Evolutionary conservation across 2,329 filamentous ascomycete genomes (phyloP), one percentile per base, ranked within the genome.

Genomic region (Apiospora malaysiana): DNA sequence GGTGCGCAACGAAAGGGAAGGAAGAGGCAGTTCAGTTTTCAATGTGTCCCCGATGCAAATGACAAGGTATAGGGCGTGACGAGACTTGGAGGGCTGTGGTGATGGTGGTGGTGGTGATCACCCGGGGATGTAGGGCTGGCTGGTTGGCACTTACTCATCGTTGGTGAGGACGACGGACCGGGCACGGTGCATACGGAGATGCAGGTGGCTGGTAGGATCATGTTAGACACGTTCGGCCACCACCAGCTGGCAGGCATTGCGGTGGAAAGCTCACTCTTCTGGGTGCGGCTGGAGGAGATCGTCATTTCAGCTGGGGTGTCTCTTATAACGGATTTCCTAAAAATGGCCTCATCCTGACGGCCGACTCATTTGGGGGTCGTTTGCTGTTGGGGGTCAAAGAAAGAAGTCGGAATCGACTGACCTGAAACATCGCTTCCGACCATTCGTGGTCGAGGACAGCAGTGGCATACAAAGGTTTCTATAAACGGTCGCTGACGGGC

Each of bases 131-230:
- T n/a, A n/a, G n/a, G n/a, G n/a, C n/a, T n/a, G n/a, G n/a, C n/a
- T n/a, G n/a, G n/a, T n/a, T n/a, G n/a, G n/a, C 16, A 63, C 56
- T 63, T 63, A 63, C 56, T 63, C 56, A 32, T 63, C 56, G 18
- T 63, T 63, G 4, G 94, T 97, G 72, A 98, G 87, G 32, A 96
- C 86, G 43, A 97, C 92, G 32, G 93, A 95, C 72, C 93, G 90
- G 63, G 95, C 94, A 69, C 94, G 91, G 83, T 97, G 95, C 74
- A 93, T 86, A 73, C 94, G 93, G 68, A 97, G 86, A 74, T 90
- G 93, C 79, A 97, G 93, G 73, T 89, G 88, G 79, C 94, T 91
- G 79, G 56, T 32, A 21, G 40, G 14, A 27, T 46, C 10, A 16
- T n/a, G 27, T 45, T 68, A 47, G 45, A 27, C 14, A 43, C 42